Conservation (phyloP, 352 stramenopile genomes). For the Saprolegnia diclina region DNA sequence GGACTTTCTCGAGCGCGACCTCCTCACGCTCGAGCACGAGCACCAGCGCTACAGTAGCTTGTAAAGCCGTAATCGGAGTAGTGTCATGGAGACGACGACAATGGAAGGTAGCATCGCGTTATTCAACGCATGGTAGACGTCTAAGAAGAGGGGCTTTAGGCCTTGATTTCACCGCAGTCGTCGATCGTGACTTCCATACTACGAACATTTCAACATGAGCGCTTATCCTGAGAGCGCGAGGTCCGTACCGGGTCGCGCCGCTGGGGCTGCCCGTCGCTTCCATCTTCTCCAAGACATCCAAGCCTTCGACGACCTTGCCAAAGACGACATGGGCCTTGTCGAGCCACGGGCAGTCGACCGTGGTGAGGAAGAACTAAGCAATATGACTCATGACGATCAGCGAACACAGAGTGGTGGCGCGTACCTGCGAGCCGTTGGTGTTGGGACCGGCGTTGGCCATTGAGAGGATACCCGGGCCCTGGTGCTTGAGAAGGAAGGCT, state of each 20-base stretch:
- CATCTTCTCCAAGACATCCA: constrained; percentile 96
- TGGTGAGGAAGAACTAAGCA: constrained; percentile 96
- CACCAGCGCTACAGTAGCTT: constrained; percentile 56
- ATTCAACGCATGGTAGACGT: neutral
- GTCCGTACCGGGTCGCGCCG: constrained; percentile 81
- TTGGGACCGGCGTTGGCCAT: constrained; percentile 97
- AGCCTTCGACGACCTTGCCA: constrained; percentile 89
- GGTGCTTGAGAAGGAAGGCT: constrained; percentile 93
- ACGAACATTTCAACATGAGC: constrained; percentile 4
- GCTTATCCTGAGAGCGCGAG: constrained; percentile 31
- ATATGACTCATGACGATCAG: constrained; percentile 41
- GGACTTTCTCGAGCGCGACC: constrained; percentile 61
- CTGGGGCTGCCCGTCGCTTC: constrained; percentile 90
- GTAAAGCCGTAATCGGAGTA: neutral
- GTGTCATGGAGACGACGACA: no score
- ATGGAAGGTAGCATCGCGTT: no score
- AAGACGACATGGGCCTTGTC: constrained; percentile 90
- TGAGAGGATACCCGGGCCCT: constrained; percentile 82
- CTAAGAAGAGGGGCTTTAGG: neutral
- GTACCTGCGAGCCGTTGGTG: constrained; percentile 92
- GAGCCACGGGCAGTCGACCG: constrained; percentile 87
- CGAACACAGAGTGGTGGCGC: neutral
- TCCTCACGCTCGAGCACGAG: constrained; percentile 52
- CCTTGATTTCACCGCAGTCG: constrained; percentile 91
- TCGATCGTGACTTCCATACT: constrained; percentile 88